Evolutionary conservation across 2,329 filamentous ascomycete species (phyloP), one percentile per base, ranked within the genome.

Genomic region (Colletotrichum graminicola): DNA sequence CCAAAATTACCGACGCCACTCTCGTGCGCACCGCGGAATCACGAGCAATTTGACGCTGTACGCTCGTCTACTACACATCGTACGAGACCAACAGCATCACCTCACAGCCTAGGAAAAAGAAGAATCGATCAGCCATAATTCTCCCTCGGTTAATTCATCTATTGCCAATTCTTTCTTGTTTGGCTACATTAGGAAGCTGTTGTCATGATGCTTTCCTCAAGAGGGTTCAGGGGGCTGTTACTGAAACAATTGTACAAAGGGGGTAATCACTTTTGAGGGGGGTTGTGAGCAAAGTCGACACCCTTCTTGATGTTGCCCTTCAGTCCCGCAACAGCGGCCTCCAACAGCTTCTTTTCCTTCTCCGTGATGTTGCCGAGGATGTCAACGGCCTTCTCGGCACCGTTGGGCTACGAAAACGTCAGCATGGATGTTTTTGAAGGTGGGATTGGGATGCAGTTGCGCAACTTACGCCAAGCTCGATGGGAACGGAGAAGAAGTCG

Each of bases 291-390:
- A 82, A 98, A 99, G 81, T 91, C 90, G 80, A 98, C 87, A 81
- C 96, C 96, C 91, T 98, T 98, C 80, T 90, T 85, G 82, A 99
- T 97, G 87, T 98, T 98, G 85, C 90, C 92, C 88, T 94, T 93
- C 74, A 98, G 90, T 76, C 92, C 95, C 77, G 89, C 86, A 81
- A 93, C 88, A 81, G 89, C 90, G 79, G 90, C 91, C 78, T 92
- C 87, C 78, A 98, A 89, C 75, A 98, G 90, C 79, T 89, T 90
- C 91, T 97, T 93, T 90, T 98, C 96, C 85, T 94, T 90, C 59
- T 94, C 92, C 80, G 92, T 94, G 79, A 94, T 90, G 74, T 88
- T 88, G 78, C 87, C 88, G 76, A 98, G 88, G 74, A 94, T 89
- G 84, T 98, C 94, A 79, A 88, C 87, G 77, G 91, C 94, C 86